Evolutionary conservation across 1,284 basidiomycete genomes (phyloP).

Genomic region (Quambalaria eucalypti): DNA sequence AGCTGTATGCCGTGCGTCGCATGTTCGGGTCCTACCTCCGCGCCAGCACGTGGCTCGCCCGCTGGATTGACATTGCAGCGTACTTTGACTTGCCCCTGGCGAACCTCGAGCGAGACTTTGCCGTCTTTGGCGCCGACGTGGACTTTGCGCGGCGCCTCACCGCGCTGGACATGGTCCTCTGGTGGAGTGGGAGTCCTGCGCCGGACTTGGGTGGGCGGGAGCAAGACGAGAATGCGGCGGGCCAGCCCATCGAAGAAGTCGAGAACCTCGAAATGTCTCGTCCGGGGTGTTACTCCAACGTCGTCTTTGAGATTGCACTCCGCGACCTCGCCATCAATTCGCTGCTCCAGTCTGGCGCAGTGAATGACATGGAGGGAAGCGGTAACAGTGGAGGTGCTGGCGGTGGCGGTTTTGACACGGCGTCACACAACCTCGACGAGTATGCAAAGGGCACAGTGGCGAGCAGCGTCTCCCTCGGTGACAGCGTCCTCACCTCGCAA

Average conservation of each 20-base stretch:
- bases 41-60: slow-evolving; percentile 69
- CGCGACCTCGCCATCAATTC: slow-evolving; percentile 89
- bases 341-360: slow-evolving; percentile 82
- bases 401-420: slow-evolving; percentile 83
- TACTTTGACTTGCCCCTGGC: slow-evolving; percentile 85
- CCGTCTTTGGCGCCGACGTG: slow-evolving; percentile 76
- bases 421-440: slow-evolving; percentile 74
- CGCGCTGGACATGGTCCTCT: slow-evolving; percentile 81
- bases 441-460: slow-evolving; percentile 69
- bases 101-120: slow-evolving; percentile 82
- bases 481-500: slow-evolving; percentile 80
- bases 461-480: slow-evolving; percentile 60
- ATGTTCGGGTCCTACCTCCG: slow-evolving; percentile 77
- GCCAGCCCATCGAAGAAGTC: slow-evolving; percentile 36
- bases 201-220: slow-evolving; percentile 92
- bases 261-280: slow-evolving; percentile 82
- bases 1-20: slow-evolving; percentile 53
- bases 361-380: slow-evolving; percentile 93
- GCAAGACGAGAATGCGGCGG: slow-evolving; percentile 64
- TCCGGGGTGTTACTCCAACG: slow-evolving; percentile 82
- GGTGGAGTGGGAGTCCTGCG: slow-evolving; percentile 74
- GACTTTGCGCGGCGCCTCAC: slow-evolving; percentile 78
- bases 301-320: slow-evolving; percentile 80
- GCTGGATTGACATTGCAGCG: slow-evolving; percentile 70
- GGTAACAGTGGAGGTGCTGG: slow-evolving; percentile 39